These are phyloP conservation scores for Fragaria ananassa DNA, from an alignment of 306 rosid genomes.

Conservation along the genomic window DNA sequence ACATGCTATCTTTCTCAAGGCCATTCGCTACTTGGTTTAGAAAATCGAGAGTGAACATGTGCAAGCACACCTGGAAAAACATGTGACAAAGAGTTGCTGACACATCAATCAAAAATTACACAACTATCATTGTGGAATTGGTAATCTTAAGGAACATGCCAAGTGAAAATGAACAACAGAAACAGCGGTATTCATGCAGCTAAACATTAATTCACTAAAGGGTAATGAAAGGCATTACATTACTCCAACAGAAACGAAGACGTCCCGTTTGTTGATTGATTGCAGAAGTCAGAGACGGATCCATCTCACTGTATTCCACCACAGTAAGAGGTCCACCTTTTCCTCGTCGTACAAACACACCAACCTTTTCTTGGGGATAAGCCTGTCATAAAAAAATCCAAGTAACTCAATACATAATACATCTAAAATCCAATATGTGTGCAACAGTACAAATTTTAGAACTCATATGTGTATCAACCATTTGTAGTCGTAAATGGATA, in stretches of 20 bases:
- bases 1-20: slow-evolving; percentile 97
- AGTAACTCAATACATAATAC: slow-evolving; percentile 2
- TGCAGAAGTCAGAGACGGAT: slow-evolving; percentile 67
- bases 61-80: slow-evolving; percentile 86
- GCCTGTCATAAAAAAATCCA: slow-evolving; percentile 54
- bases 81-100: slow-evolving; percentile 18
- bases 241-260: slow-evolving; percentile 98
- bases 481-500: too few relatives aligned
- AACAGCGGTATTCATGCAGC: not conserved
- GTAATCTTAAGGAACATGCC: not conserved
- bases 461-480: not conserved
- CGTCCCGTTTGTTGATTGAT: slow-evolving; percentile 94
- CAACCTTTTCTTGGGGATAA: slow-evolving; percentile 98
- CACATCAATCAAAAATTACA: not conserved
- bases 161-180: slow-evolving; percentile 14
- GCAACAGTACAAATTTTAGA: not conserved
- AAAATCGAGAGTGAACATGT: slow-evolving; percentile 96
- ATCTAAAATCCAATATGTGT: not conserved
- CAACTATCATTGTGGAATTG: not conserved
- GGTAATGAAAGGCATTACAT: slow-evolving; percentile 51
- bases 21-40: slow-evolving; percentile 96
- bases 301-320: slow-evolving; percentile 93
- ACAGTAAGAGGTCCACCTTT: slow-evolving; percentile 97
- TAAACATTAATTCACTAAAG: not conserved
- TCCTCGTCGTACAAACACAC: slow-evolving; percentile 91